Base-by-base conservation (phyloP, 345 rosid species). In the Gossypium arboreum region DNA sequence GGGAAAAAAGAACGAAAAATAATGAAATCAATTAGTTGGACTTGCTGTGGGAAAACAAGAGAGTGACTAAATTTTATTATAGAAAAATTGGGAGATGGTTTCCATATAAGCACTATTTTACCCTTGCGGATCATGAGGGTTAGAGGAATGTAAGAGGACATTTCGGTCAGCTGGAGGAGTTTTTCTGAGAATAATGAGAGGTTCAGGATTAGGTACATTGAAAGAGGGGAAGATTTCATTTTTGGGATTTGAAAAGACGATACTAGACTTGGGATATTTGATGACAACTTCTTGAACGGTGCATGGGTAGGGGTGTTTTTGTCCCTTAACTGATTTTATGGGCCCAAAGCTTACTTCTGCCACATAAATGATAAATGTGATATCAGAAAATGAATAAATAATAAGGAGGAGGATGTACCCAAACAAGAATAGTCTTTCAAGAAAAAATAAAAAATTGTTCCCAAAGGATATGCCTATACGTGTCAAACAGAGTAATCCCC, bases 211-310 rank as follows among this genome's bases (percentile, higher is more conserved):
- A 29, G 41, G n/a, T 56, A 67, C 41, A 22, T 17, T 47, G 71
- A 67, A 47, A 67, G 71, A 24, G 16, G 58, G 24, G 57, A 8
- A 13, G 51, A 47, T 47, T 47, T 22, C 41, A 22, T 16, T 29
- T 72, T 57, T 41, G 7, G 39, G 17, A 12, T 3, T 0, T 7
- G 7, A 44, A 51, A 81, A 39, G 76, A 77, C 81, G 10, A 18
- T 22, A 48, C 24, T 77, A 25, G 2, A 27, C 76, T 24, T 34
- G 13, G 4, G 67, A 74, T 69, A 43, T 79, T 69, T 27, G n/a
- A 56, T 15, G 1, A 20, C 18, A 24, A n/a, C 12, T 22, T 18
- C 13, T 9, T 12, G 44, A 68, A 73, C 54, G 20, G 22, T 29
- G 34, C 5, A 71, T 12, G 2, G 12, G 13, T 27, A 0, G 25